Percentiles rank a stretch among this genome's conserved stretches.
These are phyloP conservation scores for Nakataea oryzae DNA, from an alignment of 2,329 filamentous ascomycete species.

Conservation along the genomic window DNA sequence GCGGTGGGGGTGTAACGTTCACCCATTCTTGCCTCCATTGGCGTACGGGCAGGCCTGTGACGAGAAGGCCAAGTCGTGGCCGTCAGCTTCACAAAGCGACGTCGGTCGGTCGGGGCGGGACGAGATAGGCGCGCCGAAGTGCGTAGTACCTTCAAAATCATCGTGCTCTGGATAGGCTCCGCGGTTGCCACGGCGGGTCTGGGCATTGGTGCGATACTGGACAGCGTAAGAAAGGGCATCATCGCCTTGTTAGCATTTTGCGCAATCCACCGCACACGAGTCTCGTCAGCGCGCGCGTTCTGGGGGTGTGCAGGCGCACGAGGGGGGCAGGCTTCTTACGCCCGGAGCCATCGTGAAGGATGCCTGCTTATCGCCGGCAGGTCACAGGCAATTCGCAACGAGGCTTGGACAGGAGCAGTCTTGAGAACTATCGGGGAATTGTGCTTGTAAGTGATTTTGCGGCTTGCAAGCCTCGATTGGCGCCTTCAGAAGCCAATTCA, in stretches of 20 bases:
- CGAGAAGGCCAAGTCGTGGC: neutral
- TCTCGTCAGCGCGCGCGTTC: neutral
- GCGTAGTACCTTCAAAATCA: constrained; percentile 43
- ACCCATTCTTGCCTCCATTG: constrained; percentile 75
- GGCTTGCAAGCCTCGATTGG: neutral
- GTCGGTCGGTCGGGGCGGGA: neutral
- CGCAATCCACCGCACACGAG: neutral
- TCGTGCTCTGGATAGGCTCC: constrained; percentile 48
- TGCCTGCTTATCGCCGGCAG: neutral
- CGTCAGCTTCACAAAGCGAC: neutral
- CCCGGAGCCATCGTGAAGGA: neutral
- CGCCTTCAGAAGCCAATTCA: neutral
- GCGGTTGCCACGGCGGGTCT: constrained; percentile 48
- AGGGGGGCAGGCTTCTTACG: neutral
- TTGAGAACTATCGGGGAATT: neutral
- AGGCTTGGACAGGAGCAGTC: neutral
- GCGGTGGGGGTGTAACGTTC: constrained; percentile 54
- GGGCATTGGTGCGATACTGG: constrained; percentile 12
- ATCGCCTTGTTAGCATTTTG: neutral
- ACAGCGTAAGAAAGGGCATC: neutral
- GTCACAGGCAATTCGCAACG: neutral
- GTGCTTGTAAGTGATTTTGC: neutral
- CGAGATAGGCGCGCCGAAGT: neutral
- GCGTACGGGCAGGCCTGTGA: constrained; percentile 70
- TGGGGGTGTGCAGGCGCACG: neutral